Percentiles rank a stretch among this genome's conserved stretches.
phyloP scores from a whole-genome alignment of 23 red algal species.

The Gracilariopsis chorda region DNA sequence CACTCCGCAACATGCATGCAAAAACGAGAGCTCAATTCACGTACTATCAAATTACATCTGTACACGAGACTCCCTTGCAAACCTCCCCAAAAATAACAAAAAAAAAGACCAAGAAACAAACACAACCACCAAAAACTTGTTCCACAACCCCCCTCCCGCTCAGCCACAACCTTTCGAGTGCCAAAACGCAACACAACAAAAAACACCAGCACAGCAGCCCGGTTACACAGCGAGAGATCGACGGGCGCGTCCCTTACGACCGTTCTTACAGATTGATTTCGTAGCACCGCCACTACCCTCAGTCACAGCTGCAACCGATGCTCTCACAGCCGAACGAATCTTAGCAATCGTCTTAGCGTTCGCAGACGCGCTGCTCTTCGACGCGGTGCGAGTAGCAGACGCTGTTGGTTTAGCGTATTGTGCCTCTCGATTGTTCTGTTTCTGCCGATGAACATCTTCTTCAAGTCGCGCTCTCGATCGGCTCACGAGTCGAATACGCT shows the following conservation, averaged over 20 bases:
- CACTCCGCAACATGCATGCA: too few relatives aligned
- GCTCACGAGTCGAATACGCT: neutral
- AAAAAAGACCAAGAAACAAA: too few relatives aligned
- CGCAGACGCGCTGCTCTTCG: neutral
- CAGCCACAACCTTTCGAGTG: too few relatives aligned
- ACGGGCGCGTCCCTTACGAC: neutral
- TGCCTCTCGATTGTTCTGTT: neutral
- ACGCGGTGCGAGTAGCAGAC: neutral
- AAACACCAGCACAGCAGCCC: neutral
- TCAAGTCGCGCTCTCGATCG: neutral
- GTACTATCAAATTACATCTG: too few relatives aligned
- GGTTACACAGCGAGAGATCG: neutral
- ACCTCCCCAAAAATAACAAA: too few relatives aligned
- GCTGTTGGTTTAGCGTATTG: too few relatives aligned
- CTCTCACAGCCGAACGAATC: neutral
- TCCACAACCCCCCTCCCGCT: too few relatives aligned
- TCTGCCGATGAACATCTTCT: constrained; percentile 3
- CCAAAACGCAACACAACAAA: neutral
- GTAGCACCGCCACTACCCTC: neutral
- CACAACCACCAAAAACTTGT: too few relatives aligned
- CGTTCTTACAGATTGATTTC: neutral
- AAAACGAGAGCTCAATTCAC: too few relatives aligned
- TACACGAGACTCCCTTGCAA: too few relatives aligned
- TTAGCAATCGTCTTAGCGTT: neutral
- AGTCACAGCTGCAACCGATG: neutral